These are phyloP conservation scores for Aspergillus pseudotamarii DNA, from an alignment of 2,329 filamentous ascomycete species.

Conservation along the genomic window DNA sequence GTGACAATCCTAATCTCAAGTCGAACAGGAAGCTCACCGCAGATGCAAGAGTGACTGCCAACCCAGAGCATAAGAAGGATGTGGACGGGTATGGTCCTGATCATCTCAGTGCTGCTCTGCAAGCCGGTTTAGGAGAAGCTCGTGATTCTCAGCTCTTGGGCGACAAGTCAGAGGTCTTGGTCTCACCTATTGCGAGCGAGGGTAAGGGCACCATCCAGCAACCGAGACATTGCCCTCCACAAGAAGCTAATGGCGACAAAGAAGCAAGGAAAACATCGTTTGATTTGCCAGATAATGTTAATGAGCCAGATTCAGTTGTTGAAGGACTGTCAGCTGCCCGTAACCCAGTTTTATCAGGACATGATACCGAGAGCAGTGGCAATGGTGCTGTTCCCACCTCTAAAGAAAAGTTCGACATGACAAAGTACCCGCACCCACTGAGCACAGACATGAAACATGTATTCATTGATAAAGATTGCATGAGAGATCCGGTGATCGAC, in stretches of 20 bases:
- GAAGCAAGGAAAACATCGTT: conserved; percentile 22
- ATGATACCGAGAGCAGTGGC: conserved; percentile 84
- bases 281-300: conserved; percentile 20
- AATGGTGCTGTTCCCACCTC: conserved; percentile 63
- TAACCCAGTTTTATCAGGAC: conserved; percentile 66
- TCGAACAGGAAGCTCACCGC: conserved; percentile 57
- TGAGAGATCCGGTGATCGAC: conserved; percentile 83
- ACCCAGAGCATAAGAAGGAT: conserved; percentile 69
- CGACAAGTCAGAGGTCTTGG: conserved; percentile 69
- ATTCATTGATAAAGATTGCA: conserved; percentile 83
- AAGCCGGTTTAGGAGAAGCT: conserved; percentile 62
- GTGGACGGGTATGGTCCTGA: conserved; percentile 78
- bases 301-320: conserved; percentile 25
- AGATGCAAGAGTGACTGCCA: conserved; percentile 63
- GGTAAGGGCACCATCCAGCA: conserved; percentile 62
- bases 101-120: conserved; percentile 68
- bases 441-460: conserved; percentile 71
- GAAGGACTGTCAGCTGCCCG: conserved; percentile 41
- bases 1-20: conserved; percentile 60
- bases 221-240: conserved; percentile 50
- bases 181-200: conserved; percentile 65
- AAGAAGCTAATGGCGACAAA: conserved; percentile 28
- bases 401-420: conserved; percentile 51
- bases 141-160: conserved; percentile 72
- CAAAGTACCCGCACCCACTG: conserved; percentile 50